A percentile compares a stretch with the other conserved stretches of the same genome.
These are phyloP conservation scores for Tuctoria greenei DNA, from an alignment of 176 grass and related monocot species.

Conservation along the genomic window DNA sequence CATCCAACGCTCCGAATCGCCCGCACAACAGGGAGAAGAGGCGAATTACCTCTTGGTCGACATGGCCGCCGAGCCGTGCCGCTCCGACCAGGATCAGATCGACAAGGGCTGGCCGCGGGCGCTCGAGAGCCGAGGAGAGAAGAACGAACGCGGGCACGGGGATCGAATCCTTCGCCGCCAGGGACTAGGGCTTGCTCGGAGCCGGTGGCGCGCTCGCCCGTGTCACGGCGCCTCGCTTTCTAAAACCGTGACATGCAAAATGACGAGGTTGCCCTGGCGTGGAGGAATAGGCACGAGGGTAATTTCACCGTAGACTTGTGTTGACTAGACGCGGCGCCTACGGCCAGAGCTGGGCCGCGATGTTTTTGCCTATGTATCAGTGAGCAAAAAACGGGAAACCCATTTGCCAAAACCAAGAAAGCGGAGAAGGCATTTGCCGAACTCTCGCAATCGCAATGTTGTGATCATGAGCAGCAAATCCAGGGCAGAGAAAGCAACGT, in stretches of 20 bases:
- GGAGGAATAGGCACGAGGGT: background rate
- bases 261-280: background rate
- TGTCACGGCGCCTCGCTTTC: constrained; percentile 19
- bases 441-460: background rate
- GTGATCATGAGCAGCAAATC: too few species aligned
- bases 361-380: background rate
- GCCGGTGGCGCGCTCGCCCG: constrained; percentile 16
- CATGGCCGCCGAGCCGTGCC: constrained; percentile 36
- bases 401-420: background rate
- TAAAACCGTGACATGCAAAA: background rate
- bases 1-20: background rate
- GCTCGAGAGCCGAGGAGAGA: background rate
- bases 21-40: background rate
- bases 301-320: background rate
- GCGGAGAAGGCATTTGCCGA: background rate
- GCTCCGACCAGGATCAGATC: background rate
- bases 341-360: background rate
- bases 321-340: background rate
- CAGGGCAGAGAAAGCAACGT: too few species aligned
- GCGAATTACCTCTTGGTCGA: constrained; percentile 38
- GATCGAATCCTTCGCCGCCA: background rate
- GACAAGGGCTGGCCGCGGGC: background rate
- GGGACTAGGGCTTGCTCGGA: constrained; percentile 17
- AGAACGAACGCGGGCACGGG: background rate
- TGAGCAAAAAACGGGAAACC: background rate